Percentiles rank a stretch among this genome's conserved stretches.
Conservation (phyloP, 768 basidiomycete genomes). For the Phallus indusiatus region DNA sequence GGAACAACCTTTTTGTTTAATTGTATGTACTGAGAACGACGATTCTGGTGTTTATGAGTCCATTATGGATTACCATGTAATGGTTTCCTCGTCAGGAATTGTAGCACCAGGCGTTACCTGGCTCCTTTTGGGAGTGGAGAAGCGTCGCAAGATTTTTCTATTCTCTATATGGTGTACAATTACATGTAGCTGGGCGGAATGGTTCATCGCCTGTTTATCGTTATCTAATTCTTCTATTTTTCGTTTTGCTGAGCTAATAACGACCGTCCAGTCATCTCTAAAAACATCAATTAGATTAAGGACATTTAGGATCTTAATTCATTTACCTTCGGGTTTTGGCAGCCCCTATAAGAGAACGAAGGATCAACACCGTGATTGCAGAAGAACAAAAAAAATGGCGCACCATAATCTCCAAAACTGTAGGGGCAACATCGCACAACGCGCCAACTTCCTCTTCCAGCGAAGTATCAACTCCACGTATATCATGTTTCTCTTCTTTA, state of each 20-base stretch:
- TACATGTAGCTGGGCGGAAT: no score
- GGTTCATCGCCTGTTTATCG: neutral
- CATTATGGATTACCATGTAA: no score
- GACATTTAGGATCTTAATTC: constrained; percentile 14
- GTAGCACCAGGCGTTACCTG: no score
- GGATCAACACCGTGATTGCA: constrained; percentile 21
- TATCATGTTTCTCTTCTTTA: constrained; percentile 35
- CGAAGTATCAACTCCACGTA: constrained; percentile 30
- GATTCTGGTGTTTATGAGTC: no score
- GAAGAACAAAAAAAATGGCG: constrained; percentile 45
- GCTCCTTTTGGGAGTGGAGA: no score
- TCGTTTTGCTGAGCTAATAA: constrained; percentile 25
- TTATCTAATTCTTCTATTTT: neutral
- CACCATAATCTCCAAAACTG: constrained; percentile 72
- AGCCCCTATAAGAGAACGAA: constrained; percentile 41
- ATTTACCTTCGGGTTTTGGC: constrained; percentile 57
- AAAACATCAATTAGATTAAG: constrained; percentile 1
- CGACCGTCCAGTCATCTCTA: constrained; percentile 55
- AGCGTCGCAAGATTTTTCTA: no score
- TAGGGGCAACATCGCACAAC: constrained; percentile 86
- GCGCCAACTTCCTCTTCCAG: constrained; percentile 50
- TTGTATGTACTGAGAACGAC: no score
- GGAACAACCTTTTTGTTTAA: no score
- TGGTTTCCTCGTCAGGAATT: no score
- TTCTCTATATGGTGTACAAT: neutral